Conservation (phyloP, 2,329 filamentous ascomycete species). For the Diaporthe citriasiana region DNA sequence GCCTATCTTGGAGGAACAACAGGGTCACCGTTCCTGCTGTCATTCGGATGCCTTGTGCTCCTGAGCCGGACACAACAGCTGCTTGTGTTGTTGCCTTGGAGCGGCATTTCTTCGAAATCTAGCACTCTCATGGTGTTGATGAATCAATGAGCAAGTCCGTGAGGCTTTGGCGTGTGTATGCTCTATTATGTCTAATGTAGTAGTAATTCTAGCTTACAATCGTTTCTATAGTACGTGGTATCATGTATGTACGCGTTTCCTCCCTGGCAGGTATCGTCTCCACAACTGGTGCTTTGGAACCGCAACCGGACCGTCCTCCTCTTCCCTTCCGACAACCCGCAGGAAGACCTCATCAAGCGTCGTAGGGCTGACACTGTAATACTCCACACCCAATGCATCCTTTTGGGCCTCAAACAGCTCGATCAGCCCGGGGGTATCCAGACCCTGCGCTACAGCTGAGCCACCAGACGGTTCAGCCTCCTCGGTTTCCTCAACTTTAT, state of each 20-base stretch:
- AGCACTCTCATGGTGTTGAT: neutral
- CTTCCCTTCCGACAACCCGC: conserved; percentile 85
- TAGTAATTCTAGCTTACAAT: neutral
- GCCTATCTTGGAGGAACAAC: too few relatives aligned
- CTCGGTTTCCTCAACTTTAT: neutral
- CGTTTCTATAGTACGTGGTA: conserved; percentile 26
- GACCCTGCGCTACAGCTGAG: conserved; percentile 53
- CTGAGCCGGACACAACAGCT: neutral
- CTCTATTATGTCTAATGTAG: conserved; percentile 14
- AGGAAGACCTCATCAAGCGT: conserved; percentile 94
- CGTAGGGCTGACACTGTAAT: conserved; percentile 89
- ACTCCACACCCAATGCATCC: conserved; percentile 78
- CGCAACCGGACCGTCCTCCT: conserved; percentile 65
- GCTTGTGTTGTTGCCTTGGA: neutral
- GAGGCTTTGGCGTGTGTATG: neutral
- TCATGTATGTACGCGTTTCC: conserved; percentile 17
- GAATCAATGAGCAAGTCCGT: neutral
- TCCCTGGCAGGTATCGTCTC: neutral
- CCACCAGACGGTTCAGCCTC: conserved; percentile 3
- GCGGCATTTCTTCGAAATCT: neutral
- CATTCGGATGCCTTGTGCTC: neutral
- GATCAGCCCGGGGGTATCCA: conserved; percentile 48
- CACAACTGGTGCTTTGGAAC: conserved; percentile 42
- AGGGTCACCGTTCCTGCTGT: neutral
- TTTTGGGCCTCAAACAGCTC: conserved; percentile 78